Percentiles rank a stretch among this genome's conserved stretches.
phyloP scores from a whole-genome alignment of 1,284 basidiomycete species.

The Xanthoconium separans region DNA sequence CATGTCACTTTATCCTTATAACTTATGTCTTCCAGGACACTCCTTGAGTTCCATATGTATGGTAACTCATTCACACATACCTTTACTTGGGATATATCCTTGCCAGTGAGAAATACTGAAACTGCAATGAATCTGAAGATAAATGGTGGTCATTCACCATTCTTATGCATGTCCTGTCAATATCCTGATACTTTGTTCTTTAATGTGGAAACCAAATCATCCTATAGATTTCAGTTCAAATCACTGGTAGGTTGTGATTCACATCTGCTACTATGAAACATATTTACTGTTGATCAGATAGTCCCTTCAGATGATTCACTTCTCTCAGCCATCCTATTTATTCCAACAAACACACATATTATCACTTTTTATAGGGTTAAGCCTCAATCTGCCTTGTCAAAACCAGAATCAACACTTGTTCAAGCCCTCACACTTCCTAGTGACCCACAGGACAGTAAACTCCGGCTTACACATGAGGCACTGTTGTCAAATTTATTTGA shows the following conservation, averaged over 20 bases:
- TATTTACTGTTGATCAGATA: neutral
- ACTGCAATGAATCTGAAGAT: neutral
- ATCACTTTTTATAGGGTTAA: no score
- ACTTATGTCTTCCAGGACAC: no score
- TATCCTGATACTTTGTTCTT: neutral
- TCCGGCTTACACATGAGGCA: neutral
- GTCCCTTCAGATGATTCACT: no score
- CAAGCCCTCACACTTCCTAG: neutral
- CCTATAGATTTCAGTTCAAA: neutral
- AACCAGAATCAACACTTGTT: neutral
- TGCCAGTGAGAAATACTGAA: no score
- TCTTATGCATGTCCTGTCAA: neutral
- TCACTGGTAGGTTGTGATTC: neutral
- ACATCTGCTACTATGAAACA: neutral
- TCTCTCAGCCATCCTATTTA: no score
- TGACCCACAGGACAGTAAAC: neutral
- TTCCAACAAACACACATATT: neutral
- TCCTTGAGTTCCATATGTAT: neutral
- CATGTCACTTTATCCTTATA: no score
- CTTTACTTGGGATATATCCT: neutral
- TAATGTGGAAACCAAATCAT: neutral
- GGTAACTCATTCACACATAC: neutral
- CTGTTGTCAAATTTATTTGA: neutral
- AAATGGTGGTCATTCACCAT: neutral
- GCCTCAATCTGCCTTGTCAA: no score